Conservation (phyloP, 768 basidiomycete genomes). For the Chalciporus sphaerocephalus region DNA sequence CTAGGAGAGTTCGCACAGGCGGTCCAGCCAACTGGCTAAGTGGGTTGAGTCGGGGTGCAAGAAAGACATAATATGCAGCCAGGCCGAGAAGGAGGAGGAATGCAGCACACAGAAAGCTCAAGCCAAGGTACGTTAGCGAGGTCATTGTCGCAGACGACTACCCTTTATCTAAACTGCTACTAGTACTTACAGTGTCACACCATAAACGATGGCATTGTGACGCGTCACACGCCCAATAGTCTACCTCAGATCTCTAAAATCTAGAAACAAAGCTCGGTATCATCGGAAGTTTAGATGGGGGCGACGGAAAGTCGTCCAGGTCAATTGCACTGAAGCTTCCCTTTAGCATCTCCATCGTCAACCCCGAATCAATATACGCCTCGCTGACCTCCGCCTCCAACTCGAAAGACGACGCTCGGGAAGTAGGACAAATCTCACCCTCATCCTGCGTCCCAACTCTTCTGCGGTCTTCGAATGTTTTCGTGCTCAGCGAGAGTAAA, state of each 20-base stretch:
- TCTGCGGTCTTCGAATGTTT: conserved; percentile 3
- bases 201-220: conserved; percentile 10
- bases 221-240: neutral
- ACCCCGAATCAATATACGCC: conserved; percentile 11
- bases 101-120: conserved; percentile 8
- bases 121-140: neutral
- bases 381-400: conserved; percentile 4
- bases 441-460: neutral
- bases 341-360: conserved; percentile 26
- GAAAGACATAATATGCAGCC: conserved; percentile 24
- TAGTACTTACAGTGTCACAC: too few species aligned
- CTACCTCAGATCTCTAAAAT: conserved; percentile 16
- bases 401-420: conserved; percentile 1
- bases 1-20: conserved; percentile 44
- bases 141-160: conserved; percentile 5
- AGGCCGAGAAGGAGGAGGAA: conserved; percentile 15
- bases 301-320: conserved; percentile 45
- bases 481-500: conserved; percentile 33
- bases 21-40: conserved; percentile 60
- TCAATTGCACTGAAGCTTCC: conserved; percentile 40
- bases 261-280: conserved; percentile 29
- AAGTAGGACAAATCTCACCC: conserved; percentile 3
- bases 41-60: conserved; percentile 37
- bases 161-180: too few species aligned
- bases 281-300: conserved; percentile 34